A percentile compares a stretch with the other conserved stretches of the same genome.
Evolutionary conservation across 805 yeast genomes (phyloP).

Genomic region (Schizosaccharomyces osmophilus): DNA sequence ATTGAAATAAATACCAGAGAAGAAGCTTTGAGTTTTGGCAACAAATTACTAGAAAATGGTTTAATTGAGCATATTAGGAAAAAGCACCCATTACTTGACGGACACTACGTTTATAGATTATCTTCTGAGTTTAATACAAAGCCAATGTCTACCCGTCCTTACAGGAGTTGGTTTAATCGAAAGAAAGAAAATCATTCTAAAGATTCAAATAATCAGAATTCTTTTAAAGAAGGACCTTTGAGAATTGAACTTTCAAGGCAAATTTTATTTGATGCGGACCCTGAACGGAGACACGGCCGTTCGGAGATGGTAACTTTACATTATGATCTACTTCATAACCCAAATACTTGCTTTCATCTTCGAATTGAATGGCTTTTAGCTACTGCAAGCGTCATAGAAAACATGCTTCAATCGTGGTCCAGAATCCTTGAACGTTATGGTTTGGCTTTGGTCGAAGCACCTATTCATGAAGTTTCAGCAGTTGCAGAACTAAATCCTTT

Average conservation of each 20-base stretch:
- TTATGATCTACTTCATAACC: slow-evolving; percentile 78
- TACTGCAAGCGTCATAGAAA: slow-evolving; percentile 66
- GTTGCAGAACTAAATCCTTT: slow-evolving; percentile 64
- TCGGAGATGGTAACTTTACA: slow-evolving; percentile 64
- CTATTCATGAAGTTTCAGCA: slow-evolving; percentile 66
- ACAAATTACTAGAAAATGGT: slow-evolving; percentile 43
- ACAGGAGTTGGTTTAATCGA: neutral
- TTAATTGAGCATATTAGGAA: slow-evolving; percentile 60
- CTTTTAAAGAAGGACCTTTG: neutral
- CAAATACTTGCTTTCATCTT: slow-evolving; percentile 80
- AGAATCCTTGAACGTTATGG: slow-evolving; percentile 73
- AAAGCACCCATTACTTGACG: slow-evolving; percentile 69
- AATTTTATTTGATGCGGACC: slow-evolving; percentile 52
- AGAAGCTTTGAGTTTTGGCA: slow-evolving; percentile 64
- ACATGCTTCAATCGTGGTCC: slow-evolving; percentile 50
- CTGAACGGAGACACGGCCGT: slow-evolving; percentile 40
- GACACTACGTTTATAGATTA: slow-evolving; percentile 70
- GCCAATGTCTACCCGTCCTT: neutral
- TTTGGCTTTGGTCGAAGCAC: slow-evolving; percentile 57
- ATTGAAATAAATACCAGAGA: slow-evolving; percentile 61
- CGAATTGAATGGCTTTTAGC: slow-evolving; percentile 82
- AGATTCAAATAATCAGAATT: neutral
- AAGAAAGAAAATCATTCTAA: neutral
- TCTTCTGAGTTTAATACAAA: slow-evolving; percentile 23
- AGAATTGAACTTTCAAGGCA: slow-evolving; percentile 39